Evolutionary conservation across 352 stramenopile genomes (phyloP).

Genomic region (Lagenidium sp.): DNA sequence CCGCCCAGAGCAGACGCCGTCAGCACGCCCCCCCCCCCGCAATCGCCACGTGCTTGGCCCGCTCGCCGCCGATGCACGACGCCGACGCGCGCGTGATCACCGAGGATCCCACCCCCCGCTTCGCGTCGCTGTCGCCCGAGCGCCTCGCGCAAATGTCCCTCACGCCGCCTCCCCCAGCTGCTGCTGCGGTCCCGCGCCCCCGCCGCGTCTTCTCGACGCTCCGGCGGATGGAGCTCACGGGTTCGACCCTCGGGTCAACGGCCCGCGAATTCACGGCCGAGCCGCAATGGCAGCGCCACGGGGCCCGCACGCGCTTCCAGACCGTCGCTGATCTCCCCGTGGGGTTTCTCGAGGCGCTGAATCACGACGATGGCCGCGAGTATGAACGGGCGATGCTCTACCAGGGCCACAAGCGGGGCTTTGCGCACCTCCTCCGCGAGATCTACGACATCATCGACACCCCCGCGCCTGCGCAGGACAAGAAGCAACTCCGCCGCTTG

Average conservation of each 20-base stretch:
- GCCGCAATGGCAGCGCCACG: conserved; percentile 27
- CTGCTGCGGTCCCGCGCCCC: conserved; percentile 1
- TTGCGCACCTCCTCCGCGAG: conserved; percentile 50
- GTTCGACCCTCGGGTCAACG: conserved; percentile 13
- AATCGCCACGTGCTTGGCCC: no score
- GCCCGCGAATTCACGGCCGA: conserved; percentile 5
- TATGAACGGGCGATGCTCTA: conserved; percentile 36
- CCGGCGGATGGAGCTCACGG: conserved; percentile 54
- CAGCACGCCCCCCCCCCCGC: no score
- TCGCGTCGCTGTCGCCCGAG: neutral
- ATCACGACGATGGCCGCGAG: conserved; percentile 27
- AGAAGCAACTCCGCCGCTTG: conserved; percentile 43
- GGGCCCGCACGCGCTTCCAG: conserved; percentile 23
- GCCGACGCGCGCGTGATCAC: neutral
- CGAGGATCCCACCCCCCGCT: neutral
- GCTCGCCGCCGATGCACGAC: no score
- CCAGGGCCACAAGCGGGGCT: conserved; percentile 36
- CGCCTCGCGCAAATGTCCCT: neutral
- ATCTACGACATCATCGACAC: conserved; percentile 52
- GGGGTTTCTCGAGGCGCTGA: conserved; percentile 33
- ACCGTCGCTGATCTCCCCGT: conserved; percentile 46
- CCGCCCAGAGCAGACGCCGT: no score
- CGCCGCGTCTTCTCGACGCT: conserved; percentile 40
- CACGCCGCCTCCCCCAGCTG: no score
- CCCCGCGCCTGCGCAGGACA: conserved; percentile 28